A percentile compares a stretch with the other conserved stretches of the same genome.
These are phyloP conservation scores for Suillus discolor DNA, from an alignment of 768 basidiomycete genomes.

Conservation along the genomic window DNA sequence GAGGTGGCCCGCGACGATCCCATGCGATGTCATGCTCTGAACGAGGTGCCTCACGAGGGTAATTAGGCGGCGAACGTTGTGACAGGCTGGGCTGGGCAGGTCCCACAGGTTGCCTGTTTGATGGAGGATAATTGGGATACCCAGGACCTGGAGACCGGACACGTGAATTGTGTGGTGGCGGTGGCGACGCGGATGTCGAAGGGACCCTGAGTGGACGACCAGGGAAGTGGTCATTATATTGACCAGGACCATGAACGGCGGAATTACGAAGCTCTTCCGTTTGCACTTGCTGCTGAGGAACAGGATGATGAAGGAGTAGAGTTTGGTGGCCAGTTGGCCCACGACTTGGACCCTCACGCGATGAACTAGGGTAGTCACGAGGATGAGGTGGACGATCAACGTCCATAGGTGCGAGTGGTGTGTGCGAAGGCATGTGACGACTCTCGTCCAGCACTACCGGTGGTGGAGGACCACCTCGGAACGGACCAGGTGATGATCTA, in stretches of 20 bases:
- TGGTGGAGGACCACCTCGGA: constrained; percentile 82
- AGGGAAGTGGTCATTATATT: constrained; percentile 58
- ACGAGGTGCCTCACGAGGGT: constrained; percentile 53
- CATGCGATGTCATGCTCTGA: constrained; percentile 58
- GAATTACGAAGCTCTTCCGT: constrained; percentile 53
- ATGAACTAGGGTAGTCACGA: constrained; percentile 57
- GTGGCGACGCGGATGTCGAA: constrained; percentile 65
- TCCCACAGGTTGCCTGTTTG: constrained; percentile 49
- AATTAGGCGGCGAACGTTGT: constrained; percentile 64
- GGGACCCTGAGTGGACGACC: constrained; percentile 52
- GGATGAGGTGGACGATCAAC: constrained; percentile 59
- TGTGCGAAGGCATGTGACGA: constrained; percentile 66
- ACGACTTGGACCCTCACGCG: constrained; percentile 46
- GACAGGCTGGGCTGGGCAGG: constrained; percentile 50
- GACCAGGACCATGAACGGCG: constrained; percentile 37
- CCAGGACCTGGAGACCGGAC: constrained; percentile 53
- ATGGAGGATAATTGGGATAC: constrained; percentile 50
- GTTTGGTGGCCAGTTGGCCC: constrained; percentile 59
- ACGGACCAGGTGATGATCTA: constrained; percentile 70
- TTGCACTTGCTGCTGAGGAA: constrained; percentile 58
- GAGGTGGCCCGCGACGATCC: constrained; percentile 57
- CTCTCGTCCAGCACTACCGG: constrained; percentile 79
- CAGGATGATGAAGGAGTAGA: constrained; percentile 68
- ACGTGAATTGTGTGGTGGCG: constrained; percentile 45
- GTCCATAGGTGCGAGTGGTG: constrained; percentile 78